Conservation (phyloP, 2,329 filamentous ascomycete species). For the Dactylella cylindrospora region DNA sequence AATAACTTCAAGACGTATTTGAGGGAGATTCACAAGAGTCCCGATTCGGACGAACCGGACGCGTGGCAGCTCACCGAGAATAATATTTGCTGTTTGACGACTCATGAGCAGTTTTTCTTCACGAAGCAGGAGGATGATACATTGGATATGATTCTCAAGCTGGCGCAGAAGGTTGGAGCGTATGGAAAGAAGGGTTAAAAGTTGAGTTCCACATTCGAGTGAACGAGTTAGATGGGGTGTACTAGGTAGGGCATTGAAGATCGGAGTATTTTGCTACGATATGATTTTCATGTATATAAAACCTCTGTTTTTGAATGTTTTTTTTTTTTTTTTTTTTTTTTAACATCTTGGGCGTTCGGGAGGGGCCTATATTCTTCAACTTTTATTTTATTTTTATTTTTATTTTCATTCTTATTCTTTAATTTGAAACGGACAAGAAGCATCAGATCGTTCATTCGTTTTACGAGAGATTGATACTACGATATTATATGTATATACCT, state of each 20-base stretch:
- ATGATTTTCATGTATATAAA: slow-evolving; percentile 15
- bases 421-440: too few relatives aligned
- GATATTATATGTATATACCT: too few relatives aligned
- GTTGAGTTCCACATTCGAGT: neutral
- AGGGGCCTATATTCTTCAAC: too few relatives aligned
- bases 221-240: neutral
- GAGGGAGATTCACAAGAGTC: slow-evolving; percentile 48
- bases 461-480: too few relatives aligned
- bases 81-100: slow-evolving; percentile 52
- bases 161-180: slow-evolving; percentile 44
- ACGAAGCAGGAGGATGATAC: slow-evolving; percentile 47
- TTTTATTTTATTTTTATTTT: too few relatives aligned
- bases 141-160: slow-evolving; percentile 50
- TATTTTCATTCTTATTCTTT: too few relatives aligned
- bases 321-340: neutral
- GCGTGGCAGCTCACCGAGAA: slow-evolving; percentile 51
- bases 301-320: neutral
- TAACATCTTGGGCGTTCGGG: too few relatives aligned
- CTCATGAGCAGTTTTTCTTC: slow-evolving; percentile 48
- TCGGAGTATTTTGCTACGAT: neutral
- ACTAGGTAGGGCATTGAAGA: neutral
- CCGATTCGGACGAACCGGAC: slow-evolving; percentile 44
- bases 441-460: too few relatives aligned
- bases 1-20: slow-evolving; percentile 52
- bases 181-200: slow-evolving; percentile 45